A percentile compares a stretch with the other conserved stretches of the same genome.
Evolutionary conservation across 495 filamentous ascomycete species (phyloP).

Genomic region (Hypomontagnella monticulosa): DNA sequence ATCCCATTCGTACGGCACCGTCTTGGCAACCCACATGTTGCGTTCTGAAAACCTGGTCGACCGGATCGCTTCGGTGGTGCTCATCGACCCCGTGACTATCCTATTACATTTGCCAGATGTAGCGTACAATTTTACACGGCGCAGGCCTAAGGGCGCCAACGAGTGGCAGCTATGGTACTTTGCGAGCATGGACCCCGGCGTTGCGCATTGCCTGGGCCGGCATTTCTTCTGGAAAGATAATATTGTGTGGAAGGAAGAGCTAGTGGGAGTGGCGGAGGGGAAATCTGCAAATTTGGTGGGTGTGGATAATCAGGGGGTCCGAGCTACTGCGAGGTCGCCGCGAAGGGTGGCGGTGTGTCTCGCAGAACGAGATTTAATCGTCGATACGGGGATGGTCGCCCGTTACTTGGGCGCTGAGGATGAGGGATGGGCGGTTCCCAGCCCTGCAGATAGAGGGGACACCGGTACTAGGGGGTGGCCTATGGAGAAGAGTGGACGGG

Average conservation of each 20-base stretch:
- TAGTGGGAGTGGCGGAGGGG: constrained; percentile 40
- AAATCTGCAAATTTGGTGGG: constrained; percentile 26
- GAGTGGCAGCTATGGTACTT: constrained; percentile 75
- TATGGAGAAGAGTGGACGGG: constrained; percentile 19
- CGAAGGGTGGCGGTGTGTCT: constrained; percentile 65
- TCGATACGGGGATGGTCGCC: constrained; percentile 66
- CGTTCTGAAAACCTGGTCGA: constrained; percentile 51
- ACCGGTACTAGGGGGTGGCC: constrained; percentile 17
- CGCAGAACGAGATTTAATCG: constrained; percentile 70
- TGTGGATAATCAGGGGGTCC: constrained; percentile 18
- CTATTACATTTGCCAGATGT: constrained; percentile 73
- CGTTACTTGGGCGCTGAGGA: constrained; percentile 61
- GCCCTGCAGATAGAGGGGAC: constrained; percentile 26
- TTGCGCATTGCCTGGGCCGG: constrained; percentile 65
- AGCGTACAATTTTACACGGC: constrained; percentile 74
- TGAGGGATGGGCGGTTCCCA: constrained; percentile 32
- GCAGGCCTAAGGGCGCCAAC: constrained; percentile 64
- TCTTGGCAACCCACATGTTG: constrained; percentile 70
- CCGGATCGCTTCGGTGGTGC: constrained; percentile 59
- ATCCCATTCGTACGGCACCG: constrained; percentile 71
- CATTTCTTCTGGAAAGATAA: constrained; percentile 76
- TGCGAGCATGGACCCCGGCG: constrained; percentile 69
- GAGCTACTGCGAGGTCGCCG: constrained; percentile 3
- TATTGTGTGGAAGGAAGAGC: constrained; percentile 72
- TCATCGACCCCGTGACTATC: constrained; percentile 74